A percentile compares a stretch with the other conserved stretches of the same genome.
phyloP scores from a whole-genome alignment of 1,284 basidiomycete species.

The Sporisorium sorghi region DNA sequence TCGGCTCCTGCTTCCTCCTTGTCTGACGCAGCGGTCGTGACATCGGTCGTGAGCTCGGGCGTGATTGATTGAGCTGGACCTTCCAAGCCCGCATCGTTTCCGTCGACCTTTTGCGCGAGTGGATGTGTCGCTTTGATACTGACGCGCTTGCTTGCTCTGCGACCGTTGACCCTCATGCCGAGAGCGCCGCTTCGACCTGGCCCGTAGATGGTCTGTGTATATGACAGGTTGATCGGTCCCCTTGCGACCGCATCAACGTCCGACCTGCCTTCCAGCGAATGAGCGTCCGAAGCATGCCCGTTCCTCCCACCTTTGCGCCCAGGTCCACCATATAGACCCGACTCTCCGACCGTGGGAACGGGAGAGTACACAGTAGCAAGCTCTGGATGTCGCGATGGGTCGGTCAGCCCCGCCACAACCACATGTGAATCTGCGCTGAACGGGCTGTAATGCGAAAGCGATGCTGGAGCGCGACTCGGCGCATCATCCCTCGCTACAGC shows the following conservation, averaged over 20 bases:
- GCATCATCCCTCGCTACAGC: conserved; percentile 8
- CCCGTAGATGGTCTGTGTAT: conserved; percentile 62
- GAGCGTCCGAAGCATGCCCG: not conserved
- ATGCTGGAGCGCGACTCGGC: not conserved
- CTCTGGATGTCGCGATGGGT: conserved; percentile 50
- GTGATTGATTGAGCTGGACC: not conserved
- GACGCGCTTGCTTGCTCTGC: conserved; percentile 45
- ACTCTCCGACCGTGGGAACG: conserved; percentile 26
- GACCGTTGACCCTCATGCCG: conserved; percentile 58
- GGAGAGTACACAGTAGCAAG: conserved; percentile 54
- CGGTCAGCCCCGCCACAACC: conserved; percentile 45
- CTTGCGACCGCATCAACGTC: conserved; percentile 4
- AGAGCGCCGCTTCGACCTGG: conserved; percentile 54
- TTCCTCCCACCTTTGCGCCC: conserved; percentile 8
- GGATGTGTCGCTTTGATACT: conserved; percentile 32
- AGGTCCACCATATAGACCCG: conserved; percentile 21
- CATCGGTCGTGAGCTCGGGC: not conserved
- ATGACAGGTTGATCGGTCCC: conserved; percentile 30
- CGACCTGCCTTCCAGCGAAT: not conserved
- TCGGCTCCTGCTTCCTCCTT: not conserved
- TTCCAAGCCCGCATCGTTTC: not conserved
- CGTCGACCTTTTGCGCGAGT: conserved; percentile 8
- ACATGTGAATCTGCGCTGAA: conserved; percentile 51
- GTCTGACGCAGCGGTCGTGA: not conserved
- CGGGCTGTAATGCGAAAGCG: conserved; percentile 11